Evolutionary conservation across 768 basidiomycete species (phyloP).

Genomic region (Lactarius tabidus): DNA sequence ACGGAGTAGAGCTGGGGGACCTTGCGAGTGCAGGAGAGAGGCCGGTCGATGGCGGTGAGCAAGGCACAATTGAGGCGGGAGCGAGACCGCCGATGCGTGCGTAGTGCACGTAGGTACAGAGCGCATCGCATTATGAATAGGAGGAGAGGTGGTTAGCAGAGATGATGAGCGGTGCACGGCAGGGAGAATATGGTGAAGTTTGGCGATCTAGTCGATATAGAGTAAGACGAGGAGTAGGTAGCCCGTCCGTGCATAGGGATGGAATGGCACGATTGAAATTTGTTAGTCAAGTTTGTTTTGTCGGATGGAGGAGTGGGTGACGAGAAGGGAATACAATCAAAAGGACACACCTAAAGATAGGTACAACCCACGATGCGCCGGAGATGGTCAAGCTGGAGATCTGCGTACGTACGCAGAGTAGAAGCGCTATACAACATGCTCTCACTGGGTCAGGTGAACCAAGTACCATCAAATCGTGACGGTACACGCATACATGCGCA

Average conservation of each 20-base stretch:
- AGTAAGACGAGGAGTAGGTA: slow-evolving; percentile 78
- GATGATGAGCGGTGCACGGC: slow-evolving; percentile 94
- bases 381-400: no score
- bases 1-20: slow-evolving; percentile 91
- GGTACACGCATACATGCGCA: no score
- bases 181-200: slow-evolving; percentile 92
- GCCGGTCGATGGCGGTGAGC: slow-evolving; percentile 51
- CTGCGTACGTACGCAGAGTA: no score
- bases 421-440: slow-evolving; percentile 38
- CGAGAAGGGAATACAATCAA: no score
- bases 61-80: slow-evolving; percentile 91
- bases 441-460: no score
- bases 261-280: no score
- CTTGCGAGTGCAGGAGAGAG: slow-evolving; percentile 91
- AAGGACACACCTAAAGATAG: no score
- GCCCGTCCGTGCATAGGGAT: slow-evolving; percentile 47
- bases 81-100: slow-evolving; percentile 91
- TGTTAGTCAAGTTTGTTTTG: no score
- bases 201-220: slow-evolving; percentile 90
- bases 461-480: no score
- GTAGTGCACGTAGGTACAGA: slow-evolving; percentile 92
- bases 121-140: slow-evolving; percentile 89
- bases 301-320: neutral
- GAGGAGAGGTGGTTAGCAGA: slow-evolving; percentile 86
- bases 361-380: no score